A percentile compares a stretch with the other conserved stretches of the same genome.
Evolutionary conservation across 805 yeast species (phyloP).

Genomic region (Teunomyces aglyptinius): DNA sequence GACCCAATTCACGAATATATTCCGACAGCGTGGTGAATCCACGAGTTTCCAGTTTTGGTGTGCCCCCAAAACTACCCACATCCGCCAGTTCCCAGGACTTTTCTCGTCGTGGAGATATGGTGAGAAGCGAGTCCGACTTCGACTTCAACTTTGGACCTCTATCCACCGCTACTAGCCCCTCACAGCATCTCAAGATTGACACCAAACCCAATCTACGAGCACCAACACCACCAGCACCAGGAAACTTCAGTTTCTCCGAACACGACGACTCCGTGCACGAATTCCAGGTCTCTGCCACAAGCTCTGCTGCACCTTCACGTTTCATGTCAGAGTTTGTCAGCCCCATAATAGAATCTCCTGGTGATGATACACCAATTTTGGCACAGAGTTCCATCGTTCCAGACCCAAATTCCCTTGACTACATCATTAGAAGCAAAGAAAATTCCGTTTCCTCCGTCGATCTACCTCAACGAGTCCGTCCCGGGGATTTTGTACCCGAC

Average conservation of each 20-base stretch:
- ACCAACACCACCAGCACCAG: not conserved
- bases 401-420: not conserved
- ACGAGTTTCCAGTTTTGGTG: not conserved
- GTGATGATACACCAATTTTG: constrained; percentile 4
- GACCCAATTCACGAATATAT: constrained; percentile 5
- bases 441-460: not conserved
- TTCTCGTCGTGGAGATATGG: constrained; percentile 1
- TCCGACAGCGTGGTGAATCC: constrained; percentile 24
- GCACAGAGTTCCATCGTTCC: not conserved
- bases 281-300: constrained; percentile 17
- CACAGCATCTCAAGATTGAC: not conserved
- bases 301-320: constrained; percentile 5
- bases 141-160: constrained; percentile 1
- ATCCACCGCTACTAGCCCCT: not conserved
- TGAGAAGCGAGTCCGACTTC: not conserved
- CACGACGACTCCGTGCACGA: constrained; percentile 23
- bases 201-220: not conserved
- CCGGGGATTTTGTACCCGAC: not conserved
- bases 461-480: not conserved
- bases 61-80: constrained; percentile 2
- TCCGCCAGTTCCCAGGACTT: constrained; percentile 7
- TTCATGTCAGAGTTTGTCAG: constrained; percentile 11
- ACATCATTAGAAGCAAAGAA: not conserved
- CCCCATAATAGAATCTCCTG: constrained; percentile 16
- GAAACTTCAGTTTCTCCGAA: constrained; percentile 24